Conservation (phyloP, 352 stramenopile species). For the Thraustotheca clavata region DNA sequence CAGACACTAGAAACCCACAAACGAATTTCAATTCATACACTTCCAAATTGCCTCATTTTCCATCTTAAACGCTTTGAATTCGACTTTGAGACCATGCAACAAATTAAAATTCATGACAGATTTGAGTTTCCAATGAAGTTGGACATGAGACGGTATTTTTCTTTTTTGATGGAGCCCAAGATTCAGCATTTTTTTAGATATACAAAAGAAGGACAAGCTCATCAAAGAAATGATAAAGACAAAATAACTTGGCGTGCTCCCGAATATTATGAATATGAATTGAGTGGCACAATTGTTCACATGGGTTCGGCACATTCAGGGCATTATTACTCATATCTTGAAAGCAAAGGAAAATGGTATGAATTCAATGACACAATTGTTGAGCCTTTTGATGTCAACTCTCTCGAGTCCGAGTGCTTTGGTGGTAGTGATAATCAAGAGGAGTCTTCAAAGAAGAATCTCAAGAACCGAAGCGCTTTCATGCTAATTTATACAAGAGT, state of each 20-base stretch:
- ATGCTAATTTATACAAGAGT: slow-evolving; percentile 77
- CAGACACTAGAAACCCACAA: slow-evolving; percentile 87
- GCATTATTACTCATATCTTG: slow-evolving; percentile 87
- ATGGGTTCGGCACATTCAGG: slow-evolving; percentile 81
- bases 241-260: slow-evolving; percentile 34
- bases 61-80: slow-evolving; percentile 95
- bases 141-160: slow-evolving; percentile 46
- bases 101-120: slow-evolving; percentile 90
- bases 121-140: slow-evolving; percentile 90
- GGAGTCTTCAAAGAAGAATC: slow-evolving; percentile 27
- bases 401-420: slow-evolving; percentile 69
- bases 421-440: slow-evolving; percentile 22
- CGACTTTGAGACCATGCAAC: slow-evolving; percentile 91
- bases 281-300: slow-evolving; percentile 83
- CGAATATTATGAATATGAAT: slow-evolving; percentile 81
- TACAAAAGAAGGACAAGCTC: slow-evolving; percentile 77
- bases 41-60: slow-evolving; percentile 88
- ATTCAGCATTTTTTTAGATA: too few relatives aligned
- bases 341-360: slow-evolving; percentile 67
- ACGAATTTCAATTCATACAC: slow-evolving; percentile 79
- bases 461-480: slow-evolving; percentile 82
- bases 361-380: slow-evolving; percentile 86
- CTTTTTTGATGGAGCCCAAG: too few relatives aligned
- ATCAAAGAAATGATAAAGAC: slow-evolving; percentile 21
- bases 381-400: slow-evolving; percentile 53